Base-by-base conservation (phyloP, 148 eudicot species). In the Nepenthes gracilis region DNA sequence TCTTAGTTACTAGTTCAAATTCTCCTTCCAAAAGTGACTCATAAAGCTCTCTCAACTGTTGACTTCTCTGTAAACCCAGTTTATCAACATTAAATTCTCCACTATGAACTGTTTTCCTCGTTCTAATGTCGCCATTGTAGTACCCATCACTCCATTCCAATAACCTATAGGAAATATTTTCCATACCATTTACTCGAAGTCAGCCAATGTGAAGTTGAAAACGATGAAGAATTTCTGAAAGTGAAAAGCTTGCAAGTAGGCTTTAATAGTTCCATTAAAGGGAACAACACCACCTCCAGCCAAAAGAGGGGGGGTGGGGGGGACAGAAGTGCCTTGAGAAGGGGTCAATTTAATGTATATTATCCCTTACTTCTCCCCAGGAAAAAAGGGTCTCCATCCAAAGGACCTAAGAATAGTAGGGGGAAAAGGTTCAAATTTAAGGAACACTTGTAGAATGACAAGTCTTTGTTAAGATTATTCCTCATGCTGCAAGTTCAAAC, bases 81-180 rank as follows among this genome's bases (percentile, higher is more conserved):
- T 64, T 72, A 35, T 83, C 70, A 33, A 61, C 69, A 58, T 77
- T 65, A 10, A 69, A 60, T 43, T 83, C 85, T 63, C 60, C 47
- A 49, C 63, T 64, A 1, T 61, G 67, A 36, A 69, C 61, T 9
- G 68, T 58, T 61, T 72, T 77, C 35, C 72, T 67, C 13, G 76
- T 68, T 66, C 60, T 80, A n/a, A 73, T 72, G 40, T 77, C 82
- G 65, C 85, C 88, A 36, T 80, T 80, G 60, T 80, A 83, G 78
- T 83, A 77, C 33, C 88, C 88, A 60, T 75, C 85, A 35, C 75
- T 54, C 88, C 88, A 80, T 70, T 80, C 82, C 75, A 83, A 47
- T 14, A 67, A 73, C 81, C 87, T 83, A 64, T 45, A 70, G 23
- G 0, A 23, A 23, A 23, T 13, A 45, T 36, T 32, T 47, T 43